Evolutionary conservation across 78 protist species (phyloP), one percentile per base, ranked within the genome.

Genomic region (Creolimax fragrantissima): DNA sequence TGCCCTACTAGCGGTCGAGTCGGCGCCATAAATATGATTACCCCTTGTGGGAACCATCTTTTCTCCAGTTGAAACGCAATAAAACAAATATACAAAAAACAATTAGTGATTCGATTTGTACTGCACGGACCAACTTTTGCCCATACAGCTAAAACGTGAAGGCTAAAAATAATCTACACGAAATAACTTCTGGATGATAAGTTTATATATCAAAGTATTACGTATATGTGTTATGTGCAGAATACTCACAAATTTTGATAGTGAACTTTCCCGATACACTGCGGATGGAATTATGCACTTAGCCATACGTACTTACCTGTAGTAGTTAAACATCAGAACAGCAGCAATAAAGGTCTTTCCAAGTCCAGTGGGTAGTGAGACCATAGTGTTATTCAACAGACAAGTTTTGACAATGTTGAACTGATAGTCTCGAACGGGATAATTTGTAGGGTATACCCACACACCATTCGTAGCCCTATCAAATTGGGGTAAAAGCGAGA

Each of bases 341-440:
- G 98, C 97, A 0, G 99, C 99, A 35, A 98, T 97, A 84, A 98
- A 84, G 3, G 99, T 98, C 95, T 99, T 98, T 35, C 99, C 99
- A 32, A 97, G 67, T 39, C 99, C 99, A 3, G 99, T 98, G 39
- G 99, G 99, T 37, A 98, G 91, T 39, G 91, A 91, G 5, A 98
- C 96, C 5, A 98, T 89, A n/a, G 98, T 96, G 94, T 96, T 97
- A 3, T 85, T 6, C 3, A 88, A 36, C 85, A 97, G 86, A 7
- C 94, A 89, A 0, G 5, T 3, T 66, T 85, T 7, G 4, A 94
- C 93, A 5, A 97, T 96, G 47, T 41, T 35, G 5, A 84, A 90
- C 83, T 97, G 97, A 85, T 96, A 97, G 17, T 91, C 94, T 43
- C 98, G 90, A 36, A 6, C 89, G 4, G 89, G 45, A 3, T 81